These are phyloP conservation scores for Eragrostis nindensis DNA, from an alignment of 176 grass and related monocot species.

Conservation along the genomic window DNA sequence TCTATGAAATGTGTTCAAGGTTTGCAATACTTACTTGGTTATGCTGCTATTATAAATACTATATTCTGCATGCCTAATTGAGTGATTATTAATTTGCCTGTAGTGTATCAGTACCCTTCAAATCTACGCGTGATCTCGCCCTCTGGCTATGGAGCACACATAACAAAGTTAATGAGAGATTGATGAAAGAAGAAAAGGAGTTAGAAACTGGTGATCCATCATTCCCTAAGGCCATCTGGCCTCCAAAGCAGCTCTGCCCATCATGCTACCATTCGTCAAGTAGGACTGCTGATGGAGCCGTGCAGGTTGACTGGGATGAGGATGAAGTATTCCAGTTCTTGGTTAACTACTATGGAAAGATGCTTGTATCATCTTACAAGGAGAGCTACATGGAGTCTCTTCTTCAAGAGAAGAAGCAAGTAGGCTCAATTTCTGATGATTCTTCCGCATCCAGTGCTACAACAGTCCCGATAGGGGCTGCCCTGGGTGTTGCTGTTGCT, in stretches of 20 bases:
- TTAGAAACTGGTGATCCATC: slow-evolving; percentile 71
- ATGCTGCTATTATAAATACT: not conserved
- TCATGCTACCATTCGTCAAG: slow-evolving; percentile 72
- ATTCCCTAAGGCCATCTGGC: slow-evolving; percentile 90
- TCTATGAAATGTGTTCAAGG: slow-evolving; percentile 92
- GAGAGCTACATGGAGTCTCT: slow-evolving; percentile 42
- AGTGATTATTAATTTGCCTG: slow-evolving; percentile 30
- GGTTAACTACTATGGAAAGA: slow-evolving; percentile 82
- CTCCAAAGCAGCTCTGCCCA: slow-evolving; percentile 73
- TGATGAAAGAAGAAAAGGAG: slow-evolving; percentile 89
- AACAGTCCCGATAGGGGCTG: slow-evolving; percentile 77
- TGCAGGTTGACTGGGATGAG: slow-evolving; percentile 77
- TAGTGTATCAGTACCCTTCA: slow-evolving; percentile 83
- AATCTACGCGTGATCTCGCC: slow-evolving; percentile 69
- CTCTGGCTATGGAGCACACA: slow-evolving; percentile 93
- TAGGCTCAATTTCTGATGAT: slow-evolving; percentile 53
- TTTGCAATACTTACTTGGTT: slow-evolving; percentile 29
- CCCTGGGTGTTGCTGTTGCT: slow-evolving; percentile 72
- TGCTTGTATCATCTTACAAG: slow-evolving; percentile 63
- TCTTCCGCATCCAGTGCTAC: slow-evolving; percentile 53
- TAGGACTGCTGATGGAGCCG: slow-evolving; percentile 30
- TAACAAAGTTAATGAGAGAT: slow-evolving; percentile 97
- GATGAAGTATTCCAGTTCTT: slow-evolving; percentile 90
- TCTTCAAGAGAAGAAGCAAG: slow-evolving; percentile 40
- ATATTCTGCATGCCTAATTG: slow-evolving; percentile 30